Evolutionary conservation across 2,329 filamentous ascomycete species (phyloP), one percentile per base, ranked within the genome.

Genomic region (Colletotrichum agaves): DNA sequence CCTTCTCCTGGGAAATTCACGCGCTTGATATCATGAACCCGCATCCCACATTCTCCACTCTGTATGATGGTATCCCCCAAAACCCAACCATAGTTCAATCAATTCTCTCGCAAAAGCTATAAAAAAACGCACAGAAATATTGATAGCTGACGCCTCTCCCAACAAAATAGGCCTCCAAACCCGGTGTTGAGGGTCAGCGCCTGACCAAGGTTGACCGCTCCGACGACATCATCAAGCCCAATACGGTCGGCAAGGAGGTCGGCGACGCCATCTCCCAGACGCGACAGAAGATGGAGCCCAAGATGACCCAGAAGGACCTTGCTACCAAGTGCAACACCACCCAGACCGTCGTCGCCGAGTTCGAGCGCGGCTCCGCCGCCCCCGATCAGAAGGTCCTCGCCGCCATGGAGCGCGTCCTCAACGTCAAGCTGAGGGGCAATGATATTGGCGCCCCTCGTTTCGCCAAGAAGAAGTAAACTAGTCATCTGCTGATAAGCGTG

Each of bases 161-260:
- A n/a, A n/a, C n/a, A n/a, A n/a, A n/a, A 5, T 39, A 87, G 82
- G 78, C 84, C 71, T 81, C 84, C 75, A 85, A 84, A 76, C 71
- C 82, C 68, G 83, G 82, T 69, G 85, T 85, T 72, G 95, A 98
- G 83, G 96, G 96, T 74, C 96, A 99, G 84, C 94, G 93, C 78
- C 87, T 98, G 72, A 98, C 96, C 73, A 98, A 98, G 86, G 94
- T 99, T 80, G 96, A 98, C 86, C 94, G 95, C 74, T 91, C 90
- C 78, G 94, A 98, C 85, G 96, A 98, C 79, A 97, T 98, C 83
- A 91, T 98, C 82, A 97, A 97, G 85, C 94, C 94, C 77, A 97
- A 97, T 84, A 97, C 93, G 52, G 86, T 98, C 67, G 93, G 94
- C 78, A 86, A 87, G 76, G 85, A 88, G 63, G 93, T 98, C 72